Base-by-base conservation (phyloP, 495 filamentous ascomycete species). In the Amphirosellinia nigrospora region DNA sequence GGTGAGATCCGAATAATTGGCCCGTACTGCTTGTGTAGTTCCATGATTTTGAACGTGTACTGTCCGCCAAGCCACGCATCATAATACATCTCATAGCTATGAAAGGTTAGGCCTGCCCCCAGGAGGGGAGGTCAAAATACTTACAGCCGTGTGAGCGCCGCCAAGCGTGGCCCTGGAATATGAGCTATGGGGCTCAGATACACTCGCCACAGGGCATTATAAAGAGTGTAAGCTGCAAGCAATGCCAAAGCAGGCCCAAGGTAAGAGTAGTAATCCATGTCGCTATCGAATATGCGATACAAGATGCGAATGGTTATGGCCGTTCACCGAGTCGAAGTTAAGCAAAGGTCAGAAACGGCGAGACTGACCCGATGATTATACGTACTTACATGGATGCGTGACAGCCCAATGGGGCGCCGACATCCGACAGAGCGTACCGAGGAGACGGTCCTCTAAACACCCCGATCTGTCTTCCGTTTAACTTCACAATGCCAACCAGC, bases 21-120 rank as follows among this genome's bases (percentile, higher is more conserved):
- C 75, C 79, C 79, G 64, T 80, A 80, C 39, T 80, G 79, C 75
- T 84, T 73, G 68, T 89, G 86, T 83, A 88, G 82, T 15, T 79
- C 71, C 53, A 81, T 71, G 38, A 89, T 82, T 50, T 82, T 71
- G 66, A 75, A 81, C 11, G 81, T 79, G 68, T 86, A 89, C 65
- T 77, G 73, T 1, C 85, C 85, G 6, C 75, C 71, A 10, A 78
- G 73, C 41, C 84, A 70, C 19, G 86, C 70, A 61, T 88, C 84
- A 60, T 85, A 83, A 70, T 85, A 89, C 45, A 83, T 83, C 53
- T 89, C 87, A 36, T 64, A 64, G n/a, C 62, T 63, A 28, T 46
- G 15, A 30, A 21, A 11, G 10, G 23, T 43, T n/a, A 63, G 38
- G 38, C 23, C 13, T n/a, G 15, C 26, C 23, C 43, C 23, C 13